A percentile compares a stretch with the other conserved stretches of the same genome.
phyloP scores from a whole-genome alignment of 2,329 filamentous ascomycete species.

The Neocucurbitaria cava region DNA sequence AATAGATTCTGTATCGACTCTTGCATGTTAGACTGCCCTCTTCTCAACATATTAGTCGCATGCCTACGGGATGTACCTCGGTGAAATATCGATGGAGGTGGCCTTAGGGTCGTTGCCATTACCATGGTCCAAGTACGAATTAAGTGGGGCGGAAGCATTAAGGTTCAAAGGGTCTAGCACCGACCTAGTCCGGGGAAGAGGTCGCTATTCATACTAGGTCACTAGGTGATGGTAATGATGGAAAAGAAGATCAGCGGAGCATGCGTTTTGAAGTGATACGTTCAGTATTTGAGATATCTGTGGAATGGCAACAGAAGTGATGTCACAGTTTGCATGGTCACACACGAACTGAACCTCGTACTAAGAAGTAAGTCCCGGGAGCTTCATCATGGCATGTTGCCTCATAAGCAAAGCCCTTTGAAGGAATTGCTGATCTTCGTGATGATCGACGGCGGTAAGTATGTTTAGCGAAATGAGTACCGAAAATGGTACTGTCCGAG shows the following conservation, averaged over 20 bases:
- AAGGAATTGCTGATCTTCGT: slow-evolving; percentile 4
- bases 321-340: background rate
- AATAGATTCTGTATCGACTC: background rate
- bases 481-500: background rate
- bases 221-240: background rate
- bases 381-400: slow-evolving; percentile 1
- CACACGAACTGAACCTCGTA: background rate
- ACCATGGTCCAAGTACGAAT: slow-evolving; percentile 4
- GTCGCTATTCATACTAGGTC: background rate
- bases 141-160: slow-evolving; percentile 7
- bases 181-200: background rate
- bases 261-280: background rate
- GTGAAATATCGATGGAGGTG: slow-evolving; percentile 1
- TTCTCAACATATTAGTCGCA: background rate
- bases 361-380: background rate
- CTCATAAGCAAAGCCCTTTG: slow-evolving; percentile 4
- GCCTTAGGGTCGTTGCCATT: slow-evolving; percentile 9
- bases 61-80: background rate
- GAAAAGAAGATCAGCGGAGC: background rate
- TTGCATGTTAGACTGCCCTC: background rate
- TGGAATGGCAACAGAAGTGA: background rate
- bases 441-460: slow-evolving; percentile 7
- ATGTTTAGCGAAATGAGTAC: background rate
- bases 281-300: background rate
- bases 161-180: slow-evolving; percentile 3